Evolutionary conservation across 805 yeast genomes (phyloP).

Genomic region (Metschnikowia arizonensis): DNA sequence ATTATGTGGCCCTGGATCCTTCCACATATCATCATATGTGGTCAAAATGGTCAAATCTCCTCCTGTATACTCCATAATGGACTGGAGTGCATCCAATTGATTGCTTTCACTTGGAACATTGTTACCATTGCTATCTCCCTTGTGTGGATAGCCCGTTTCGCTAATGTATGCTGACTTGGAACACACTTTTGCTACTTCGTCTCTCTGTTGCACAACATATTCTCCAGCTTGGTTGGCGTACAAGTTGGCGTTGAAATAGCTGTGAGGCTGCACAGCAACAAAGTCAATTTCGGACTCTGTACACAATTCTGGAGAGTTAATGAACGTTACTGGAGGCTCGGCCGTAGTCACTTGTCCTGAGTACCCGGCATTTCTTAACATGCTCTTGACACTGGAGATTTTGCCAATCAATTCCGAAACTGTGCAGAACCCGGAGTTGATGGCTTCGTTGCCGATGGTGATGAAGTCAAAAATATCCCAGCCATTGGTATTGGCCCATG

Average conservation of each 20-base stretch:
- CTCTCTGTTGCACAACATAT: constrained; percentile 62
- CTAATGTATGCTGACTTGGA: constrained; percentile 56
- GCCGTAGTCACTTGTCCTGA: constrained; percentile 74
- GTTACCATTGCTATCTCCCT: constrained; percentile 65
- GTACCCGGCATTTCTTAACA: constrained; percentile 66
- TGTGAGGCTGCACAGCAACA: constrained; percentile 82
- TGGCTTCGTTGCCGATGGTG: constrained; percentile 87
- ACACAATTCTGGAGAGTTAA: constrained; percentile 64
- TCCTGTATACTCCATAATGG: constrained; percentile 56
- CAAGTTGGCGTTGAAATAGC: constrained; percentile 68
- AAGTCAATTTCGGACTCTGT: constrained; percentile 66
- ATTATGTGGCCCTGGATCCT: constrained; percentile 73
- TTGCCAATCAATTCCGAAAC: constrained; percentile 61
- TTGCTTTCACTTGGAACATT: constrained; percentile 69
- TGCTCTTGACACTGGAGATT: constrained; percentile 58
- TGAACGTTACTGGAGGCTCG: constrained; percentile 81
- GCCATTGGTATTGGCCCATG: constrained; percentile 42
- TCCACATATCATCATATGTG: constrained; percentile 85
- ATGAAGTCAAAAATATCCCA: constrained; percentile 77
- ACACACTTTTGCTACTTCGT: constrained; percentile 53
- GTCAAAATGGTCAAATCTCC: constrained; percentile 68
- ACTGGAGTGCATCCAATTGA: constrained; percentile 64
- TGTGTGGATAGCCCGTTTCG: constrained; percentile 87
- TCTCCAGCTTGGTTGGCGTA: constrained; percentile 67
- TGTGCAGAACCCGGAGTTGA: constrained; percentile 57